Evolutionary conservation across 306 rosid genomes (phyloP), one percentile per base, ranked within the genome.

Genomic region (Prinsepia uniflora): DNA sequence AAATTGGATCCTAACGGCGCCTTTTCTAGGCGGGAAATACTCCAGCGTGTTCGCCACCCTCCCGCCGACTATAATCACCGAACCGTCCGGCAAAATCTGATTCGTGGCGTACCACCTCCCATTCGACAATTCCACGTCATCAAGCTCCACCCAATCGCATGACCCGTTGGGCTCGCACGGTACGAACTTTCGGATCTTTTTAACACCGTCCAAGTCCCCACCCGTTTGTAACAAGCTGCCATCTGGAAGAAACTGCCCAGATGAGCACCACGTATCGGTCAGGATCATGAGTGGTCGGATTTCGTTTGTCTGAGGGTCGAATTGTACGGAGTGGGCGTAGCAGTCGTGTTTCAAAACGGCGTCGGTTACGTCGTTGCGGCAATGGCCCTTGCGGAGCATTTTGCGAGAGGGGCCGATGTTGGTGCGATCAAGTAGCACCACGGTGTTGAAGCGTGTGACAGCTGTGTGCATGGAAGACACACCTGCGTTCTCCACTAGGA

Each of bases 231-330:
- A 45, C 6, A 92, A 86, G 0, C 96, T 75, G 1, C 98, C 96
- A 72, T 92, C 78, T 0, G 98, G 87, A 60, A 92, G 90, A 63
- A 92, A 92, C 71, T 88, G 92, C 0, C 96, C 98, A 7, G 98
- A 90, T 0, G 98, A 92, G 85, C 98, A 92, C 98, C 98, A 92
- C 3, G 98, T 92, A 79, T 92, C 98, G 7, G 98, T 88, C 58
- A 80, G 83, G 76, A 92, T 81, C 75, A 57, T 92, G 10, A 92
- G 62, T 0, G 98, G 92, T 0, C 96, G 87, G 66, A 90, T 68
- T 75, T 79, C 80, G 63, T 84, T 85, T 43, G 90, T 90, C 43
- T 56, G 4, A 2, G 75, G 87, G 85, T 90, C 89, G 36, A 92
- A 76, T 43, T 71, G 60, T 18, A 84, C 82, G 7, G 98, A 92